Percentiles rank a stretch among this genome's conserved stretches.
Evolutionary conservation across 202 grass and related monocot genomes (phyloP).

Genomic region (Carex sylvatica): DNA sequence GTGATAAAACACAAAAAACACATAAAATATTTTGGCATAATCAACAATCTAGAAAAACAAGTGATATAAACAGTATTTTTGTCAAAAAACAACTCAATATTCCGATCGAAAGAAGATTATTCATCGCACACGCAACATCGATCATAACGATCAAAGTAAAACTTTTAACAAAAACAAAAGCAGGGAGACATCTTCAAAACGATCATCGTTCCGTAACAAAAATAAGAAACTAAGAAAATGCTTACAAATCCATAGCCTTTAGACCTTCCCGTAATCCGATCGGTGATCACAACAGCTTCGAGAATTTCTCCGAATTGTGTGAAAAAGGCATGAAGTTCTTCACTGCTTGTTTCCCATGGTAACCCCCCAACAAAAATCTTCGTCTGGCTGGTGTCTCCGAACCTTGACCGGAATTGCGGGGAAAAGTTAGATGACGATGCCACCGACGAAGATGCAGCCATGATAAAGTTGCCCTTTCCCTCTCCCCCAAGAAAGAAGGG

Average conservation of each 20-base stretch:
- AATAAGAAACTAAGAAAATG: conserved; percentile 10
- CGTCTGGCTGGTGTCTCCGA: conserved; percentile 81
- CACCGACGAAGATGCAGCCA: conserved; percentile 28
- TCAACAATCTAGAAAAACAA: background rate
- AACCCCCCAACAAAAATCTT: conserved; percentile 96
- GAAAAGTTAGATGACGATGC: conserved; percentile 33
- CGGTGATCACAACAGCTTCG: conserved; percentile 88
- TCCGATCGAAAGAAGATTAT: background rate
- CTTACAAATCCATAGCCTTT: conserved; percentile 99
- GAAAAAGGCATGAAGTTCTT: conserved; percentile 72
- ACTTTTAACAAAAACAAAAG: background rate
- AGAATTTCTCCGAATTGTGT: conserved; percentile 88
- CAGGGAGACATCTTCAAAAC: background rate
- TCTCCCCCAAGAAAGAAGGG: conserved; percentile 35
- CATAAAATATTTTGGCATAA: background rate
- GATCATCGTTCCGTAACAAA: background rate
- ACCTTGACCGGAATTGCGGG: conserved; percentile 44
- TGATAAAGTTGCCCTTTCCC: background rate
- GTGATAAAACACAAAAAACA: conserved; percentile 7
- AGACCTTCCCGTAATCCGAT: conserved; percentile 75
- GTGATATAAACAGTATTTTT: background rate
- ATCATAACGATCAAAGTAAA: background rate
- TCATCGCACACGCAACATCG: background rate
- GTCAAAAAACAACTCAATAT: background rate
- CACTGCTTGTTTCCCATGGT: conserved; percentile 81